These are phyloP conservation scores for Cardamine resedifolia DNA, from an alignment of 345 rosid genomes.

Conservation along the genomic window DNA sequence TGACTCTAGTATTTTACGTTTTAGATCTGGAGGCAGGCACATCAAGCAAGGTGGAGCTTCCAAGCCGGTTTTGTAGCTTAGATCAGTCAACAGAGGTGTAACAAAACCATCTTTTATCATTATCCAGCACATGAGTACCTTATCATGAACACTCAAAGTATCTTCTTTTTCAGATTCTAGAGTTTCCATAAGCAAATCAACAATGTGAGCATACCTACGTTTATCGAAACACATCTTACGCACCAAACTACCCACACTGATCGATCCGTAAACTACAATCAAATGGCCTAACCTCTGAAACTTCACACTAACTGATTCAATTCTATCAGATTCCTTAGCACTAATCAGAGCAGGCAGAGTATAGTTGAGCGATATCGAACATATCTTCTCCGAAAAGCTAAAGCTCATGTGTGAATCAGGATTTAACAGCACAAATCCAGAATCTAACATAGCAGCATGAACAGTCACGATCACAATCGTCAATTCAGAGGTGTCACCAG, in stretches of 20 bases:
- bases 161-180: background rate
- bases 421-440: constrained; percentile 56
- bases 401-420: constrained; percentile 38
- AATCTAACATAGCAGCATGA: constrained; percentile 54
- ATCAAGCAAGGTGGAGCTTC: constrained; percentile 53
- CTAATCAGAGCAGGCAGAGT: background rate
- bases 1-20: constrained; percentile 49
- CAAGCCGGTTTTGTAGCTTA: constrained; percentile 46
- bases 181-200: constrained; percentile 32
- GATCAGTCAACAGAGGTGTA: constrained; percentile 55
- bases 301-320: constrained; percentile 45
- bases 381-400: constrained; percentile 24
- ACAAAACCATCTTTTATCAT: constrained; percentile 58
- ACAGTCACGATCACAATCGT: constrained; percentile 37
- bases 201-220: constrained; percentile 40
- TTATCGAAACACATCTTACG: constrained; percentile 45
- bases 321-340: background rate
- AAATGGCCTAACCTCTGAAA: constrained; percentile 52
- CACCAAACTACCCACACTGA: constrained; percentile 37
- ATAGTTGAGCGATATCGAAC: background rate
- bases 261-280: constrained; percentile 53
- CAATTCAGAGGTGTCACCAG: background rate
- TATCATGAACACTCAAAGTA: background rate
- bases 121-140: constrained; percentile 57
- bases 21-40: constrained; percentile 55